phyloP scores from a whole-genome alignment of 768 basidiomycete species.

The Pleurotus djamor region DNA sequence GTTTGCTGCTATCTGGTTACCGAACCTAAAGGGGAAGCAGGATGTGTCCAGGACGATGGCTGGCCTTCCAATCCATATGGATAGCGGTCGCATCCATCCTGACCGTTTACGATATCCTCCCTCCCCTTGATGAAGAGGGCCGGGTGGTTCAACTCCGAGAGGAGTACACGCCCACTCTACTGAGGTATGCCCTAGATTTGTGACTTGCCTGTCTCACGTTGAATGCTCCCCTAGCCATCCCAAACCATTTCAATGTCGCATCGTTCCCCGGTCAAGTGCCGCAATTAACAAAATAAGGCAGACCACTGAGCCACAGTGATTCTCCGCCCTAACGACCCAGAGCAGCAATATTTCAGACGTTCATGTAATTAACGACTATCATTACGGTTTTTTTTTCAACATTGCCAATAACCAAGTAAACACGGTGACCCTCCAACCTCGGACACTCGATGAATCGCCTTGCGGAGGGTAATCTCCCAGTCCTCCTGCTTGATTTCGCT shows the following conservation, averaged over 20 bases:
- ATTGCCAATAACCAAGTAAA: conserved; percentile 52
- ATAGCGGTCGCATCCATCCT: conserved; percentile 38
- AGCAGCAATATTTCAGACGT: no score
- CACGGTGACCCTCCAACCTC: conserved; percentile 30
- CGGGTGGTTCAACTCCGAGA: conserved; percentile 25
- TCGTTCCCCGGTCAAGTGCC: conserved; percentile 29
- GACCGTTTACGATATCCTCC: conserved; percentile 34
- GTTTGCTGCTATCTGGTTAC: not conserved
- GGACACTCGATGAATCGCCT: conserved; percentile 29
- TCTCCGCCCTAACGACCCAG: no score
- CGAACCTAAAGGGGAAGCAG: conserved; percentile 30
- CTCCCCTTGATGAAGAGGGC: conserved; percentile 32
- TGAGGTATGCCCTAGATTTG: conserved; percentile 25
- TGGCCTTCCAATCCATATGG: conserved; percentile 43
- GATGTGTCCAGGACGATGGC: conserved; percentile 40
- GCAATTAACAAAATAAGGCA: conserved; percentile 28
- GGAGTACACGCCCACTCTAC: conserved; percentile 29
- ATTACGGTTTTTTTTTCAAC: not conserved
- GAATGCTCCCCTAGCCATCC: conserved; percentile 29
- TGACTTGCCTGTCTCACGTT: not conserved
- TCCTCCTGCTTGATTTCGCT: not conserved
- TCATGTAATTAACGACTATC: not conserved
- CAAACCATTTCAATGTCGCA: conserved; percentile 35
- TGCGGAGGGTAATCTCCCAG: conserved; percentile 21
- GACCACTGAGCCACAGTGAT: conserved; percentile 10